Evolutionary conservation across 768 basidiomycete species (phyloP).

Genomic region (Lentinula sp.): DNA sequence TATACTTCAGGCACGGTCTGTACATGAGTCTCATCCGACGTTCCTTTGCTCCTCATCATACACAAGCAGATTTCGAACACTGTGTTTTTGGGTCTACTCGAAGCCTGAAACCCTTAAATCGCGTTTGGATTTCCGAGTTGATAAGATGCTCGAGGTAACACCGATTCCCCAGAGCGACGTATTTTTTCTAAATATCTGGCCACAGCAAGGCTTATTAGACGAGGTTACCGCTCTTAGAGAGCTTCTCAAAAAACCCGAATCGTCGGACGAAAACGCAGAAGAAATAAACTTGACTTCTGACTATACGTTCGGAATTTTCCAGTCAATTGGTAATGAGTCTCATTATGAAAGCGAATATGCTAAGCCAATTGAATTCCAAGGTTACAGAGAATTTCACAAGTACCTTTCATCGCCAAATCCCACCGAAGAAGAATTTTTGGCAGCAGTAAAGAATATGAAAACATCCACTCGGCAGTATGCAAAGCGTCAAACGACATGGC

Average conservation of each 20-base stretch:
- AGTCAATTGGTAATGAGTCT: constrained; percentile 70
- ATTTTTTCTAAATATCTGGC: constrained; percentile 1
- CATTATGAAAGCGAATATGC: background rate
- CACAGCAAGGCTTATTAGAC: constrained; percentile 69
- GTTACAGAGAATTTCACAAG: constrained; percentile 85
- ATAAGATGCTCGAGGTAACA: constrained; percentile 82
- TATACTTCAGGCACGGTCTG: constrained; percentile 45
- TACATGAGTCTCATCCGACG: constrained; percentile 1
- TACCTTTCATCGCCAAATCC: constrained; percentile 46
- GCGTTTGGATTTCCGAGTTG: constrained; percentile 75
- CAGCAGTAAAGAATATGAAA: constrained; percentile 77
- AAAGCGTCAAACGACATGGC: constrained; percentile 87
- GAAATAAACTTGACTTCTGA: constrained; percentile 27
- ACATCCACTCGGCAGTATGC: constrained; percentile 86
- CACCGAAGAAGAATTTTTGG: constrained; percentile 36
- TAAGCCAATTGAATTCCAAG: constrained; percentile 31
- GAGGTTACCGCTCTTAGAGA: constrained; percentile 62
- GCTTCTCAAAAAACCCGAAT: constrained; percentile 17
- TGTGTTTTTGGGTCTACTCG: constrained; percentile 91
- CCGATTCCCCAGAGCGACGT: background rate
- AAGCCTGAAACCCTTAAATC: constrained; percentile 53
- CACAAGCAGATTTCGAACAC: constrained; percentile 62
- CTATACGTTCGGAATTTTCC: constrained; percentile 84
- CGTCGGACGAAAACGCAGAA: background rate
- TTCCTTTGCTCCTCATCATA: constrained; percentile 1